These are phyloP conservation scores for Prorocentrum cordatum DNA, from an alignment of 169 alveolate genomes.

Conservation along the genomic window DNA sequence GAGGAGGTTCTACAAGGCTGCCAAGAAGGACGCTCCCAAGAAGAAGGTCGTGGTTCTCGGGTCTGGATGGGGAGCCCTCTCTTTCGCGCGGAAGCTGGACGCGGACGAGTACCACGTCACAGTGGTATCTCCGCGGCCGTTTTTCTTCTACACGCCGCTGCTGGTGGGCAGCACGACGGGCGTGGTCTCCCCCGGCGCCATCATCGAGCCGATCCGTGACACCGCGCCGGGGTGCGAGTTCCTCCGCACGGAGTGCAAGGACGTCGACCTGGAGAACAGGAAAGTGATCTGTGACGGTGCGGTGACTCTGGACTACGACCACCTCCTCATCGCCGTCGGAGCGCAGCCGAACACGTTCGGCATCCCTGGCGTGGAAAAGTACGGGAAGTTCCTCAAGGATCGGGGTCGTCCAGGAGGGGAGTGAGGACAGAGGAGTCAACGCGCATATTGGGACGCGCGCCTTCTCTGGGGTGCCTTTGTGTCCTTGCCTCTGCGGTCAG, in stretches of 20 bases:
- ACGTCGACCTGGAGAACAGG: conserved; percentile 28
- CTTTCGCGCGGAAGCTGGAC: conserved; percentile 53
- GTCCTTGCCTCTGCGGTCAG: no score
- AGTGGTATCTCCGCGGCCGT: conserved; percentile 60
- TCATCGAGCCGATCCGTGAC: conserved; percentile 66
- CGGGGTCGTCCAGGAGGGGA: no score
- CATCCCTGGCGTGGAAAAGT: conserved; percentile 51
- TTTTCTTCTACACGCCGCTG: conserved; percentile 60
- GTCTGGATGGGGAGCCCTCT: conserved; percentile 69
- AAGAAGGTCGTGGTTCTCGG: conserved; percentile 63
- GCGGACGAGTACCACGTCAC: conserved; percentile 57
- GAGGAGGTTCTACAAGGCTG: no score
- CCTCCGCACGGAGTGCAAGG: conserved; percentile 46
- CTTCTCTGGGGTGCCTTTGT: no score
- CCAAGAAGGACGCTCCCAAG: no score
- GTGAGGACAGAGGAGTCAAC: no score
- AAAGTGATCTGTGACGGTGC: conserved; percentile 34
- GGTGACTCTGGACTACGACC: conserved; percentile 21
- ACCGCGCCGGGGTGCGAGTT: conserved; percentile 37
- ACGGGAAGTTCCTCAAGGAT: conserved; percentile 47
- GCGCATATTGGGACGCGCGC: no score
- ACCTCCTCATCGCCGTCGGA: conserved; percentile 57
- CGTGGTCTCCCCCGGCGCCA: conserved; percentile 50
- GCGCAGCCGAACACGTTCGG: conserved; percentile 69
- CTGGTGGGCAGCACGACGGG: conserved; percentile 65